Percentiles rank a stretch among this genome's conserved stretches.
phyloP scores from a whole-genome alignment of 177 flowering plant species.

The Vitis hybrid region DNA sequence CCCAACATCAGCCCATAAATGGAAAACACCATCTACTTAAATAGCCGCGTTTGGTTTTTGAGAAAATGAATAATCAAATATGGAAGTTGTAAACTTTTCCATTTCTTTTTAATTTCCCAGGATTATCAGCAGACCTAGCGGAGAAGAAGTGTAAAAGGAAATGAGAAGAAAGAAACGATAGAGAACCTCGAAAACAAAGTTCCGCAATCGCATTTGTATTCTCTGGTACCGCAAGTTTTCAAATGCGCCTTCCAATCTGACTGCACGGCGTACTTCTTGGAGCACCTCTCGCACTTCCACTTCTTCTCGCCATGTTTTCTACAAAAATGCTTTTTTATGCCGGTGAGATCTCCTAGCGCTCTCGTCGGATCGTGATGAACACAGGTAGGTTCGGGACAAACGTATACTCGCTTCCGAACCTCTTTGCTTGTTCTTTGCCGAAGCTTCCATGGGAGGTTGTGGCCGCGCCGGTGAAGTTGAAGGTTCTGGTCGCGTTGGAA shows the following conservation, averaged over 20 bases:
- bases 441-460: conserved; percentile 94
- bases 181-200: conserved; percentile 81
- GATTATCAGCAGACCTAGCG: not conserved
- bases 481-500: conserved; percentile 95
- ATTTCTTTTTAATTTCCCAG: not conserved
- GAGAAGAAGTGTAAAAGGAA: not conserved
- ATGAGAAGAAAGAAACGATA: not conserved
- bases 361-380: conserved; percentile 82
- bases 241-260: conserved; percentile 97
- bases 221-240: conserved; percentile 86
- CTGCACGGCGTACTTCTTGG: conserved; percentile 87
- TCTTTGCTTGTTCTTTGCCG: conserved; percentile 63
- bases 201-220: conserved; percentile 94
- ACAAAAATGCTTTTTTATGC: conserved; percentile 91
- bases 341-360: conserved; percentile 93
- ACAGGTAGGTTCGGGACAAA: conserved; percentile 85
- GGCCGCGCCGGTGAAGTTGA: conserved; percentile 92
- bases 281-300: conserved; percentile 89
- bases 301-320: conserved; percentile 98
- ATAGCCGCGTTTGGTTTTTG: not conserved
- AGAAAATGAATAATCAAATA: not conserved
- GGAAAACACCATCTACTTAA: not conserved
- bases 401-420: conserved; percentile 73
- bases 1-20: conserved; percentile 1
- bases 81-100: not conserved